Evolutionary conservation across 2,329 filamentous ascomycete genomes (phyloP), one percentile per base, ranked within the genome.

Genomic region (Leptographium lundbergii): DNA sequence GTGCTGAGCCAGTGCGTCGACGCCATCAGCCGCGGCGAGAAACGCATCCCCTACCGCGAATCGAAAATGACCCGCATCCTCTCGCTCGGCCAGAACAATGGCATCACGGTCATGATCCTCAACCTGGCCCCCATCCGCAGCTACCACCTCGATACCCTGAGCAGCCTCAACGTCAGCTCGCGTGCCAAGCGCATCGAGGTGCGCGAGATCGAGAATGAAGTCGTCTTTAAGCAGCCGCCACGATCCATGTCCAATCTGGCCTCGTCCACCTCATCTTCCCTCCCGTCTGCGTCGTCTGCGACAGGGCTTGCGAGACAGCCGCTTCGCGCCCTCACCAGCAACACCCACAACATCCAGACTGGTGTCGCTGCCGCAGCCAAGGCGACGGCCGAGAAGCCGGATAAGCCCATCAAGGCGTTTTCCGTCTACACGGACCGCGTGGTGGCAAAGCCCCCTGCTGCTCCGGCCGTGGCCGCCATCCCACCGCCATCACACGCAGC

Each of bases 41-140:
- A 79, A 66, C 83, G 92, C 39, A 92, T 97, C 67, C 92, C 94
- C 0, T 97, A 95, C 70, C 81, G 92, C 59, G 92, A 96, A 70
- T 94, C 88, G 58, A 96, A 97, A 76, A 96, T 97, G 92, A 97
- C 94, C 0, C 82, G 92, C 54, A 96, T 97, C 59, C 74, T 97
- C 29, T 92, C 88, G 0, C 74, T 97, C 10, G 92, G 92, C 3
- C 92, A 96, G 74, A 96, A 97, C 74, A 90, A 95, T 64, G 92
- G 94, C 56, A 84, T 96, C 65, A 96, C 91, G 0, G 82, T 97
- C 68, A 97, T 97, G 94, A 94, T 97, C 60, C 78, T 97, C 45
- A 97, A 97, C 68, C 81, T 97, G 3, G 89, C 92, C 0, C 91
- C 94, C 0, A 80, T 95, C n/a, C 84, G 89, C 62, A 91, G 89